Evolutionary conservation across 108 stramenopile genomes (phyloP).

Genomic region (Epipyxis sp.): DNA sequence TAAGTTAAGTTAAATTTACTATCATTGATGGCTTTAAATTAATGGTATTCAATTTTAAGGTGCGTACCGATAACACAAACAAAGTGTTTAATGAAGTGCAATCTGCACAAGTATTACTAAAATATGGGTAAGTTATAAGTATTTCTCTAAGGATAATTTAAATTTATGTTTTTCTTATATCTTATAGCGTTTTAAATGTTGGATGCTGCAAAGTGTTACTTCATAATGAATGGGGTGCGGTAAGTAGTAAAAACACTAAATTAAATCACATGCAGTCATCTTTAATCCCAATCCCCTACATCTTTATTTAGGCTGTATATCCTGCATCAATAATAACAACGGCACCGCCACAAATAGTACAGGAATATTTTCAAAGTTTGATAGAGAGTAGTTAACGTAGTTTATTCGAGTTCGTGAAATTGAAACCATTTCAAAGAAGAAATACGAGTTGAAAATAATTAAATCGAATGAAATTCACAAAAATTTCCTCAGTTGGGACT

Average conservation of each 20-base stretch:
- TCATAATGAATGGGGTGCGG: constrained; percentile 88
- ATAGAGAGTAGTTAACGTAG: too few relatives aligned
- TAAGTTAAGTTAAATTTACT: constrained; percentile 61
- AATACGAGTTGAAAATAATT: too few relatives aligned
- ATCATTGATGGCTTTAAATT: not conserved
- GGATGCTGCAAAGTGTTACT: constrained; percentile 91
- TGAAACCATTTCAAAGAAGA: too few relatives aligned
- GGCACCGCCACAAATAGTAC: constrained; percentile 41
- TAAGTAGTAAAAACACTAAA: not conserved
- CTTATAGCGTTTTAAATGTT: constrained; percentile 73
- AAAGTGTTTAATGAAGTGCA: constrained; percentile 88
- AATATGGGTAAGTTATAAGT: constrained; percentile 47
- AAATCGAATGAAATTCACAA: too few relatives aligned
- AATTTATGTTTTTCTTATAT: not conserved
- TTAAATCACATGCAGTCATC: too few relatives aligned
- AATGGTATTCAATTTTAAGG: not conserved
- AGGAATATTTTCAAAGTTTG: too few relatives aligned
- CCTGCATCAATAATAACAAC: constrained; percentile 84
- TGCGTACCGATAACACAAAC: constrained; percentile 45
- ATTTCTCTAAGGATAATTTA: not conserved
- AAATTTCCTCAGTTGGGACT: too few relatives aligned
- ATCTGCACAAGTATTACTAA: constrained; percentile 80
- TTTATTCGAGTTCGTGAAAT: too few relatives aligned
- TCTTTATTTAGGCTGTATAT: constrained; percentile 67
- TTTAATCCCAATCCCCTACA: too few relatives aligned